Evolutionary conservation across 805 yeast genomes (phyloP).

Genomic region (Starmerella sirachaensis): DNA sequence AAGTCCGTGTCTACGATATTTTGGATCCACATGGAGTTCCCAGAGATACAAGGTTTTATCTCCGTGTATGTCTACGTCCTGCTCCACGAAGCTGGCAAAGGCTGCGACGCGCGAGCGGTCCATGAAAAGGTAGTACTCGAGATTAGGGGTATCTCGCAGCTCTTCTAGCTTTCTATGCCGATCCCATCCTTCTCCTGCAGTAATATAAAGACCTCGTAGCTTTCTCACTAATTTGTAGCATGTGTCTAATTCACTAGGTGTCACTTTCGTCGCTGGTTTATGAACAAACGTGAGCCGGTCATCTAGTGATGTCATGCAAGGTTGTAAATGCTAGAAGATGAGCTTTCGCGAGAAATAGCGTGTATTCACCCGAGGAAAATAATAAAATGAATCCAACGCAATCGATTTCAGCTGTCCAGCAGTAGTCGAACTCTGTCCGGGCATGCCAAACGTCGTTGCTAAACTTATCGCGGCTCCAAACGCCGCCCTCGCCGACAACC

Average conservation of each 20-base stretch:
- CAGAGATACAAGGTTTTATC: conserved; percentile 9
- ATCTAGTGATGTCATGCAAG: neutral
- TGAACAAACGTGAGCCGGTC: neutral
- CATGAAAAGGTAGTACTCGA: conserved; percentile 7
- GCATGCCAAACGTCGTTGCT: too few relatives aligned
- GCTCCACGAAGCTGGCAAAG: conserved; percentile 11
- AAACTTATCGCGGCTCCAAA: too few relatives aligned
- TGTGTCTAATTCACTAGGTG: conserved; percentile 7
- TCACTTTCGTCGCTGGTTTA: conserved; percentile 7
- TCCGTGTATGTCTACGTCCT: conserved; percentile 6
- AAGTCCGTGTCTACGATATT: conserved; percentile 11
- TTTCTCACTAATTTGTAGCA: conserved; percentile 15
- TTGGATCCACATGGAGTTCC: conserved; percentile 18
- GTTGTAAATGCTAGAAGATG: neutral
- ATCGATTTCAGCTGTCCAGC: too few relatives aligned
- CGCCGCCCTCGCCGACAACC: too few relatives aligned
- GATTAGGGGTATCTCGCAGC: conserved; percentile 9
- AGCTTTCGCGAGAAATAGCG: neutral
- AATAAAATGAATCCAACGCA: too few relatives aligned
- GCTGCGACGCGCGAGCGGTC: conserved; percentile 8
- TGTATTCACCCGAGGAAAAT: too few relatives aligned
- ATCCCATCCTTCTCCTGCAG: conserved; percentile 15
- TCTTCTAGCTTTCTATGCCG: conserved; percentile 9
- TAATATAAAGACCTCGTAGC: conserved; percentile 9
- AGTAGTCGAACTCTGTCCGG: too few relatives aligned